Conservation (phyloP, 306 rosid species). For the Trifolium dubium region DNA sequence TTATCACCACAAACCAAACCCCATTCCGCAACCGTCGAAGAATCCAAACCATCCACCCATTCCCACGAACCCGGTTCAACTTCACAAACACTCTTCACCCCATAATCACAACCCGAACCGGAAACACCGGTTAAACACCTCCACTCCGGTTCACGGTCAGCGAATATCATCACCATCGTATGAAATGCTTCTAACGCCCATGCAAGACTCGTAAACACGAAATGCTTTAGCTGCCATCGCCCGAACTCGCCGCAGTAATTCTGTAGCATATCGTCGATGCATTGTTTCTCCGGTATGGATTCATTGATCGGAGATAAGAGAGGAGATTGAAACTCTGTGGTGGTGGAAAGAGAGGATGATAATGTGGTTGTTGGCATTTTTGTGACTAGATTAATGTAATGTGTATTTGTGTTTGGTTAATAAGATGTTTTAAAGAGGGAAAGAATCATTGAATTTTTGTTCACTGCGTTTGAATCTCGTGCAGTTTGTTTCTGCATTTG, state of each 20-base stretch:
- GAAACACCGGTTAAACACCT: conserved; percentile 42
- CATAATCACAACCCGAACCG: conserved; percentile 44
- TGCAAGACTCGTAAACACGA: conserved; percentile 77
- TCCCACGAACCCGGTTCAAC: conserved; percentile 71
- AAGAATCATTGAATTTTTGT: too few relatives aligned
- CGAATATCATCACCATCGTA: conserved; percentile 96
- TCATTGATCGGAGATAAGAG: neutral
- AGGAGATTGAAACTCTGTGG: neutral
- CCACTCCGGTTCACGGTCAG: conserved; percentile 77
- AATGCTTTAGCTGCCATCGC: conserved; percentile 81
- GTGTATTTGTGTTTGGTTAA: neutral
- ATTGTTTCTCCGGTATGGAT: neutral
- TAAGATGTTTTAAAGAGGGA: too few relatives aligned
- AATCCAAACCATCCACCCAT: conserved; percentile 57
- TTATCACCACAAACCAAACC: conserved; percentile 78
- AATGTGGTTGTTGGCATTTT: neutral
- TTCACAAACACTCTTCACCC: conserved; percentile 24
- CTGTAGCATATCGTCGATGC: conserved; percentile 82
- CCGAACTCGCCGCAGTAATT: conserved; percentile 89
- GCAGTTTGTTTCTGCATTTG: too few relatives aligned
- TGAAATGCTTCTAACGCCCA: conserved; percentile 96
- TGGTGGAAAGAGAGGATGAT: neutral
- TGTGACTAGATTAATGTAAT: neutral
- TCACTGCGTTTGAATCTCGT: too few relatives aligned
- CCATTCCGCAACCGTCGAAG: conserved; percentile 76